Evolutionary conservation across 2,329 filamentous ascomycete genomes (phyloP).

Genomic region (Aspergillus quadrilineatus): DNA sequence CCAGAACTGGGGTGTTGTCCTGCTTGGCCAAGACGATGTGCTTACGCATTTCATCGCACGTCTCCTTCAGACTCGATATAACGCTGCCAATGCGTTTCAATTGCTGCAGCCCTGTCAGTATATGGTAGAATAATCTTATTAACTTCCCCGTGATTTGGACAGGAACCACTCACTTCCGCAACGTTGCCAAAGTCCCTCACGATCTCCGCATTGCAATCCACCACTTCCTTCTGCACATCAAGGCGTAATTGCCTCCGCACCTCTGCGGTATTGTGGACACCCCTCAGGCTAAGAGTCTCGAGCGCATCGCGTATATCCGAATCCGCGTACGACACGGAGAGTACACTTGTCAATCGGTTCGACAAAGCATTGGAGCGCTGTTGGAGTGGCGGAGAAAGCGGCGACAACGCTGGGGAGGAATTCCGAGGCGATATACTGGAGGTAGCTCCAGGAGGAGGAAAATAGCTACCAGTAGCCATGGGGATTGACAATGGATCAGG

Average conservation of each 20-base stretch:
- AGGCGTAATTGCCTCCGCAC: slow-evolving; percentile 75
- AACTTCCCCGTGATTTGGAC: neutral
- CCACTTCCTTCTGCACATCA: slow-evolving; percentile 86
- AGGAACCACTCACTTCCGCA: slow-evolving; percentile 64
- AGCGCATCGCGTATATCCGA: slow-evolving; percentile 86
- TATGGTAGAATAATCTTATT: neutral
- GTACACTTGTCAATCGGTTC: slow-evolving; percentile 76
- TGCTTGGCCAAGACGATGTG: slow-evolving; percentile 73
- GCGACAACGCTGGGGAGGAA: slow-evolving; percentile 28
- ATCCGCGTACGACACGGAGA: slow-evolving; percentile 91
- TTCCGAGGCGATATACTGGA: slow-evolving; percentile 25
- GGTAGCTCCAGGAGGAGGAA: slow-evolving; percentile 23
- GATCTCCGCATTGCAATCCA: slow-evolving; percentile 87
- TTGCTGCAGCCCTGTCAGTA: slow-evolving; percentile 59
- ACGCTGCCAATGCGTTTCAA: slow-evolving; percentile 77
- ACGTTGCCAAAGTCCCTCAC: slow-evolving; percentile 85
- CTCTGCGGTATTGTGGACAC: slow-evolving; percentile 71
- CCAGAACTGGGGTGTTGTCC: slow-evolving; percentile 71
- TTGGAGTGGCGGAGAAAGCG: slow-evolving; percentile 30
- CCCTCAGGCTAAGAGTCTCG: slow-evolving; percentile 70
- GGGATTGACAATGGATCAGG: slow-evolving; percentile 10
- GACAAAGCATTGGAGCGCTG: slow-evolving; percentile 65
- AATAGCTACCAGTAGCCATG: slow-evolving; percentile 37
- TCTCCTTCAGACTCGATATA: slow-evolving; percentile 74
- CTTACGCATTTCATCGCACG: slow-evolving; percentile 74